Base-by-base conservation (phyloP, 768 basidiomycete genomes). In the Hypholoma fasciculare region DNA sequence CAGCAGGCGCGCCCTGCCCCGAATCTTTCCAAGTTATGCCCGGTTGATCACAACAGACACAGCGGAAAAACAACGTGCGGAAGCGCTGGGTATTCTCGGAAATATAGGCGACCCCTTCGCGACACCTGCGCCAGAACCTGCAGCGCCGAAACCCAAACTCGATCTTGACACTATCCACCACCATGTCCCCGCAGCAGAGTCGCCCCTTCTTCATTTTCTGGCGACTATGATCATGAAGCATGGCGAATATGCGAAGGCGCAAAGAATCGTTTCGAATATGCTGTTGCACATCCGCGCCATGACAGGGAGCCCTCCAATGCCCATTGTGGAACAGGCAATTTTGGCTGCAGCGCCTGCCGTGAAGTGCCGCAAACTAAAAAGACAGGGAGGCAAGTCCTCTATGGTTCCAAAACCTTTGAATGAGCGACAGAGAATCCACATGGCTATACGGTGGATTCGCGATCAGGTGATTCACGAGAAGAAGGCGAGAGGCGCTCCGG, bases 301-400 rank as follows among this genome's bases (percentile, higher is more conserved):
- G 57, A 96, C 93, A 14, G 81, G 87, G 54, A 82, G 85, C 7
- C 85, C 87, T n/a, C 90, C 94, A 0, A 76, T 94, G 36, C 91
- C 91, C 16, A 83, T 96, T 61, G 74, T 97, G 4, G 85, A 87
- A 39, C 72, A 86, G 65, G 95, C 94, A 0, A 74, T 97, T 51
- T 66, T 81, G 20, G 67, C 79, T 2, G 87, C 85, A 1, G 80
- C 91, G 3, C 96, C 96, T 1, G 83, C 86, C 1, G 85, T 96
- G 26, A 80, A 85, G 23, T 77, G 76, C 5, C 67, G 84, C 58
- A 83, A 80, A 27, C 80, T 85, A 62, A 83, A 83, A 53, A 77
- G 78, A 48, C 84, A 84, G 2, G 82, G 86, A 16, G 83, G 85
- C 7, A 94, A 94, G 73, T 79, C 74, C n/a, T 69, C 86, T 11